Percentiles rank a stretch among this genome's conserved stretches.
Evolutionary conservation across 495 filamentous ascomycete genomes (phyloP).

Genomic region (Xylaria intraflava): DNA sequence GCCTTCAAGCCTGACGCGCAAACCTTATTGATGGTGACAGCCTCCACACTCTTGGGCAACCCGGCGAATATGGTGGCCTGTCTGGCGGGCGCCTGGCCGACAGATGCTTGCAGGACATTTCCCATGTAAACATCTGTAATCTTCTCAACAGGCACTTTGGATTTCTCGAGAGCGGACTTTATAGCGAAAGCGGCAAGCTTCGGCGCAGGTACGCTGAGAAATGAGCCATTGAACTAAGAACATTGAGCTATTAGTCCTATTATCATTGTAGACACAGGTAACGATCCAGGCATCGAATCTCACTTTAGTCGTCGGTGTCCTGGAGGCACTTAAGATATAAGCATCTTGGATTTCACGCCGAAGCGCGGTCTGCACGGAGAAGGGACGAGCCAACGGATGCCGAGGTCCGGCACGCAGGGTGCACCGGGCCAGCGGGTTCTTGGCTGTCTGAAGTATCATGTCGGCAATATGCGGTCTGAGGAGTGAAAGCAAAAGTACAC

Average conservation of each 20-base stretch:
- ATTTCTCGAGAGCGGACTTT: constrained; percentile 78
- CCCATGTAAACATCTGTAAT: constrained; percentile 95
- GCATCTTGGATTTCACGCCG: constrained; percentile 72
- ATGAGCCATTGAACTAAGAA: constrained; percentile 82
- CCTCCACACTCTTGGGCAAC: constrained; percentile 68
- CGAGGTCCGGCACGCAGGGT: constrained; percentile 30
- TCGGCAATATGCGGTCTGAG: constrained; percentile 1
- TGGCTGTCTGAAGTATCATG: constrained; percentile 14
- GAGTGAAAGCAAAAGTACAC: background rate
- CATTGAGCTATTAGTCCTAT: constrained; percentile 9
- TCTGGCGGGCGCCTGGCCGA: constrained; percentile 86
- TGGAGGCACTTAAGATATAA: constrained; percentile 82
- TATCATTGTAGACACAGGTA: no score
- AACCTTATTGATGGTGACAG: constrained; percentile 93
- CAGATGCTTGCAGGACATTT: constrained; percentile 78
- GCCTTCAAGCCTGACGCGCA: constrained; percentile 93
- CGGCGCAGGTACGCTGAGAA: constrained; percentile 73
- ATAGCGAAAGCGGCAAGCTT: constrained; percentile 83
- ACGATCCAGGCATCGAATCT: constrained; percentile 5
- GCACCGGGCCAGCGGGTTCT: constrained; percentile 5
- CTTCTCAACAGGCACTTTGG: constrained; percentile 64
- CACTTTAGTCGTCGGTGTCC: constrained; percentile 86
- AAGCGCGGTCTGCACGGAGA: constrained; percentile 55
- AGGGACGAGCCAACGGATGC: constrained; percentile 50
- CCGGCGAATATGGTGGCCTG: constrained; percentile 89